Percentiles rank a stretch among this genome's conserved stretches.
Evolutionary conservation across 1,284 basidiomycete species (phyloP).

Genomic region (Porogramme epimiltina): DNA sequence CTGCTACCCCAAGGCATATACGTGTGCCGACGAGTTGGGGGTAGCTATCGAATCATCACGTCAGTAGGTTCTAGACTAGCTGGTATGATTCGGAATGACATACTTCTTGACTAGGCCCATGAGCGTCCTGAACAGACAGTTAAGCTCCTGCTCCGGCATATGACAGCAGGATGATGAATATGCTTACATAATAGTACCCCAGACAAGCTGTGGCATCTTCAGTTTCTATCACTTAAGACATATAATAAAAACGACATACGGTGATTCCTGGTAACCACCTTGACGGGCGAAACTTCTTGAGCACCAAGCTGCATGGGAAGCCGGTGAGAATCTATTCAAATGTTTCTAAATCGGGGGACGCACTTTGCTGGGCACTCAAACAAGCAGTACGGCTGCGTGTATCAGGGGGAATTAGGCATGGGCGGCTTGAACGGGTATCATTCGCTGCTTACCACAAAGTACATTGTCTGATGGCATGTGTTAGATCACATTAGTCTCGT

Average conservation of each 20-base stretch:
- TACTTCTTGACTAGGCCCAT: conserved; percentile 73
- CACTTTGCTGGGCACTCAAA: conserved; percentile 67
- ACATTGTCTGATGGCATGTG: conserved; percentile 55
- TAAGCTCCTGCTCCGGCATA: no score
- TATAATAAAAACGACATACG: conserved; percentile 7
- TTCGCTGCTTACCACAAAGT: conserved; percentile 57
- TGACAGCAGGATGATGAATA: no score
- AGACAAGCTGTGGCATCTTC: conserved; percentile 28
- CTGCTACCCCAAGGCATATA: conserved; percentile 63
- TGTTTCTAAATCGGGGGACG: conserved; percentile 7
- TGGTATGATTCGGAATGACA: neutral
- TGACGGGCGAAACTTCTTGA: conserved; percentile 37
- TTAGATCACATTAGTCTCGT: neutral
- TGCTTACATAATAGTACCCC: conserved; percentile 27
- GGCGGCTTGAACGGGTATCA: neutral
- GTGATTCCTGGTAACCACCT: conserved; percentile 35
- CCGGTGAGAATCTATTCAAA: neutral
- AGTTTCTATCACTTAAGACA: neutral
- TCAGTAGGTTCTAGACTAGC: neutral
- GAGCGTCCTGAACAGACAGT: conserved; percentile 44
- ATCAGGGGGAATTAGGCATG: neutral
- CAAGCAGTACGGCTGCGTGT: conserved; percentile 56
- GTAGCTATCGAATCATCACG: conserved; percentile 41
- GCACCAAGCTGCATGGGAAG: conserved; percentile 25
- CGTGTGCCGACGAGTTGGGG: conserved; percentile 61